phyloP scores from a whole-genome alignment of 345 rosid species.

The Linum lewisii region DNA sequence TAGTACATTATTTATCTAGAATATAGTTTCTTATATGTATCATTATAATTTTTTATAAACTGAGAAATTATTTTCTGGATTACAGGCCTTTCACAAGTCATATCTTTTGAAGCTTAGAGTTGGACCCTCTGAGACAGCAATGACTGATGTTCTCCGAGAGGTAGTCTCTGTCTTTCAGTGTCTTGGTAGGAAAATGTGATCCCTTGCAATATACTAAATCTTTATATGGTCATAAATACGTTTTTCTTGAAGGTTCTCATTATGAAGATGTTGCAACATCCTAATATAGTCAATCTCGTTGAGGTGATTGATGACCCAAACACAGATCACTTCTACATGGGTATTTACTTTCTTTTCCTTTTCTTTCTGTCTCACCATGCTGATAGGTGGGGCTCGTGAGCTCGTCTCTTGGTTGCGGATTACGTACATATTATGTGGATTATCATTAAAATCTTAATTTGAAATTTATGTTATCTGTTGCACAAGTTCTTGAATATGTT shows the following conservation, averaged over 20 bases:
- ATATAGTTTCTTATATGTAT: too few species aligned
- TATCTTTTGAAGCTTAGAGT: conserved; percentile 77
- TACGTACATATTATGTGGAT: too few species aligned
- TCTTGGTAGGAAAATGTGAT: conserved; percentile 3
- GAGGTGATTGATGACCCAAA: conserved; percentile 98
- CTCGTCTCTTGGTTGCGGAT: too few species aligned
- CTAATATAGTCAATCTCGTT: conserved; percentile 89
- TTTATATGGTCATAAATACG: not conserved
- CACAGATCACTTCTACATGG: conserved; percentile 97
- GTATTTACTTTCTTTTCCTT: conserved; percentile 27
- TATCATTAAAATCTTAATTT: conserved; percentile 1
- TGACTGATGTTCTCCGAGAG: conserved; percentile 96
- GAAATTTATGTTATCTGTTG: conserved; percentile 7
- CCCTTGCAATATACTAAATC: not conserved
- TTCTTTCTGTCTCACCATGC: not conserved
- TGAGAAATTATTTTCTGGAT: conserved; percentile 7
- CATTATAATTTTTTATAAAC: too few species aligned
- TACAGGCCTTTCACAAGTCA: conserved; percentile 92
- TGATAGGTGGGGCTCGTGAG: not conserved
- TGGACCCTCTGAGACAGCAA: conserved; percentile 97
- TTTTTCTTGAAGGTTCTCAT: conserved; percentile 56
- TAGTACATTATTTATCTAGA: not conserved
- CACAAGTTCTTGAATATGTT: conserved; percentile 86
- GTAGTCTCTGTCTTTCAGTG: conserved; percentile 28
- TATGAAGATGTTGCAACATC: conserved; percentile 92